phyloP scores from a whole-genome alignment of 257 asterid genomes.

The Cruciata laevipes region DNA sequence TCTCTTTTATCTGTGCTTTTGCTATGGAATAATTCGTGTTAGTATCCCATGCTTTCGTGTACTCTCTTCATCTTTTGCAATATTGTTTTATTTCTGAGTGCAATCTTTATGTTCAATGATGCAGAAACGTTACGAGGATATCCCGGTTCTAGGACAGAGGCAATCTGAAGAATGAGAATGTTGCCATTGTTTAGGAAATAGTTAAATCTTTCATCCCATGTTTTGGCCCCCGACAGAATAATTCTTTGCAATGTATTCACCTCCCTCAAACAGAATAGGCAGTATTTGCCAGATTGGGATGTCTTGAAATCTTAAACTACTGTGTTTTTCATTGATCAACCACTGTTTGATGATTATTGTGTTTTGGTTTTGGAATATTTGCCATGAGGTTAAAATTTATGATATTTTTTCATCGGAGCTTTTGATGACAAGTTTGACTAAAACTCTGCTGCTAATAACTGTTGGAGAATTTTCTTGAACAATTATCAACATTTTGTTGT shows the following conservation, averaged over 20 bases:
- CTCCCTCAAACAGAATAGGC: background rate
- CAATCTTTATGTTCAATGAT: slow-evolving; percentile 1
- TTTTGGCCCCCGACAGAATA: background rate
- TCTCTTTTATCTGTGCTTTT: background rate
- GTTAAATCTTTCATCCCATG: background rate
- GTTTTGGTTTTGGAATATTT: background rate
- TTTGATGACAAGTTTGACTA: background rate
- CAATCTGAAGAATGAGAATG: slow-evolving; percentile 38
- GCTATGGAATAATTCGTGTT: background rate
- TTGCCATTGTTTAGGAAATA: background rate
- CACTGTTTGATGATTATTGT: background rate
- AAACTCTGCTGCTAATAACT: too few species aligned
- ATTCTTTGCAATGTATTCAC: background rate
- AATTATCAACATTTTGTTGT: background rate
- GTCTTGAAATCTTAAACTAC: slow-evolving; percentile 9
- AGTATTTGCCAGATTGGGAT: background rate
- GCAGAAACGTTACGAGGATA: slow-evolving; percentile 88
- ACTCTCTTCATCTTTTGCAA: background rate
- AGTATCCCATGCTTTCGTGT: background rate
- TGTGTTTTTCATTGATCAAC: background rate
- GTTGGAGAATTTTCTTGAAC: background rate
- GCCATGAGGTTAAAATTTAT: background rate
- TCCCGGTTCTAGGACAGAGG: slow-evolving; percentile 79
- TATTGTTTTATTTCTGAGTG: background rate
- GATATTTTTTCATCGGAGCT: background rate